Base-by-base conservation (phyloP, 2,329 filamentous ascomycete genomes). In the Dryadomyces quercus-mongolicae region DNA sequence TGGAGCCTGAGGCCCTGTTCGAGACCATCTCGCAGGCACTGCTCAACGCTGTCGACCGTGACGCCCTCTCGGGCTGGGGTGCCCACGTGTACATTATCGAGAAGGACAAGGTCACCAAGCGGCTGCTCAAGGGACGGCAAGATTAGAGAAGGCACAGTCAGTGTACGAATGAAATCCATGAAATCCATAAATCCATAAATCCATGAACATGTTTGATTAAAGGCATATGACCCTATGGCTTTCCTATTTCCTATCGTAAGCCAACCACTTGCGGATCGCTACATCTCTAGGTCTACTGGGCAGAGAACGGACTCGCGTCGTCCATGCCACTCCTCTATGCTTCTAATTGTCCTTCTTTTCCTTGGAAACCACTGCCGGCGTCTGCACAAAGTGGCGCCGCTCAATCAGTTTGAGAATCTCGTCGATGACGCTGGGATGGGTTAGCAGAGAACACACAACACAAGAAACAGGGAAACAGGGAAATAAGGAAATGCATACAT, bases 21-120 rank as follows among this genome's bases (percentile, higher is more conserved):
- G 93, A 98, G 76, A 98, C 93, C 59, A 89, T 97, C 68, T 97
- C 93, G 49, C 93, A 98, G 74, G 84, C 92, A 52, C 79, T 98
- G 57, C 79, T 98, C 63, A 97, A 94, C 71, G 93, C 93, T 57
- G 88, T 97, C 56, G 93, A 98, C 72, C 82, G 93, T 74, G 93
- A 98, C 72, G 93, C 93, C 53, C 78, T 98, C 60, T 96, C 92
- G 42, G 93, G 93, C 60, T 97, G 93, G 93, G 93, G 93, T 68
- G 93, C 93, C 43, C 90, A 98, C 68, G 93, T 98, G 63, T 98
- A 97, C 75, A 95, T 98, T 67, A 95, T 98, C 70, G 93, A 97
- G 78, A 98, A 98, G 81, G 91, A 95, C 76, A 97, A 97, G 86
- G 88, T 98, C 60, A 97, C 93, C 66, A 96, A 97, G 85, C 81